Base-by-base conservation (phyloP, 108 stramenopile genomes). In the Pseudonitzschia delicatissima region DNA sequence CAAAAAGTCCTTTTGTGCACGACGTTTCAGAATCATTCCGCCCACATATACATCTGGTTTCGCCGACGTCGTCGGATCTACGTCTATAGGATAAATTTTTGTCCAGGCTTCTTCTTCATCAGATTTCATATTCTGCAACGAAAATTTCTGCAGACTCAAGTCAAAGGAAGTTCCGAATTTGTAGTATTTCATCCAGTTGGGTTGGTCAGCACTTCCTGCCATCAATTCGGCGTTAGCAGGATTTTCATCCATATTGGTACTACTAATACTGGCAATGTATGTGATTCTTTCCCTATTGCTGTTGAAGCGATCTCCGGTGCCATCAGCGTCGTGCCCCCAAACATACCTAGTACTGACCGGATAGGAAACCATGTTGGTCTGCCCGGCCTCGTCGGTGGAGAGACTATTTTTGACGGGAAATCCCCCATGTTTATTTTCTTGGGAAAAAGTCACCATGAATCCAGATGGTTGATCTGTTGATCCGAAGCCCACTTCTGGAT, bases 161-260 rank as follows among this genome's bases (percentile, higher is more conserved):
- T 66, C 40, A 53, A 36, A 62, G 28, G 37, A 51, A 3, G 40
- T 37, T 26, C 72, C 72, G 29, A 67, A 67, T 42, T 73, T 51
- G n/a, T 33, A 18, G 21, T 26, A 26, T 9, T 17, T 48, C 45
- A 67, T 29, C 57, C 65, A 73, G 37, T 73, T 67, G 47, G 72
- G 65, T 37, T 51, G 62, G 18, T 64, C 39, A 18, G 20, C 23
- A 4, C 20, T 2, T 4, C 12, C 39, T 26, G 5, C 12, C 8
- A 40, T 27, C 7, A 13, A 0, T 7, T 37, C 33, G 25, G 15
- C 60, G 15, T 12, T 6, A 11, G 2, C 4, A 5, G 37, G 20
- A 2, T 35, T 13, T 7, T 23, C 5, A 20, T n/a, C 13, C n/a
- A 61, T 2, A n/a, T 64, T 53, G 4, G 49, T 45, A 18, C 49